Evolutionary conservation across 306 rosid species (phyloP).

Genomic region (Lablab purpureus): DNA sequence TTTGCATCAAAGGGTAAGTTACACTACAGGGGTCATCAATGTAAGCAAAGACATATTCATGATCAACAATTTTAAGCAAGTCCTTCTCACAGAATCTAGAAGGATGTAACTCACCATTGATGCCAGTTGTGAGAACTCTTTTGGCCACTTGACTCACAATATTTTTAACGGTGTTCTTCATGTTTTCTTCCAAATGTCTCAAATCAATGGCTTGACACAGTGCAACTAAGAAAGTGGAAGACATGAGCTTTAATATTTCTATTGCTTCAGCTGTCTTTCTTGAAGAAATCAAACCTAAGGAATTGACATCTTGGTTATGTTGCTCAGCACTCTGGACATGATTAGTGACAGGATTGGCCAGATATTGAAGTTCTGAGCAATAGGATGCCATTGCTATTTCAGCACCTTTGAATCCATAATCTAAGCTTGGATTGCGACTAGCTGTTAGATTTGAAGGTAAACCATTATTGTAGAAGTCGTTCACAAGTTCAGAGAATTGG

Average conservation of each 20-base stretch:
- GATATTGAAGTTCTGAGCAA: conserved; percentile 90
- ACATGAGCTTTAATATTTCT: conserved; percentile 83
- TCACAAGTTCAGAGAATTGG: conserved; percentile 94
- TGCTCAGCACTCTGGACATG: conserved; percentile 98
- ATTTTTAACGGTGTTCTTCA: conserved; percentile 68
- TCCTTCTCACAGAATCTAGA: conserved; percentile 83
- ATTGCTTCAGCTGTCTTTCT: conserved; percentile 85
- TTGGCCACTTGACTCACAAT: conserved; percentile 75
- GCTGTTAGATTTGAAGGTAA: conserved; percentile 84
- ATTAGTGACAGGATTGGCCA: conserved; percentile 90
- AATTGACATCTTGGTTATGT: conserved; percentile 95
- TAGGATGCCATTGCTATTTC: conserved; percentile 98
- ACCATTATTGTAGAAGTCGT: conserved; percentile 87
- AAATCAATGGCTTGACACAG: conserved; percentile 89
- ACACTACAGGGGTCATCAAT: conserved; percentile 82
- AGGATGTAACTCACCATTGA: conserved; percentile 84
- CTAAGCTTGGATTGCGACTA: conserved; percentile 81
- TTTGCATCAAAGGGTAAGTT: conserved; percentile 82
- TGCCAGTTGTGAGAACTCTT: conserved; percentile 63
- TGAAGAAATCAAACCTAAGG: conserved; percentile 81
- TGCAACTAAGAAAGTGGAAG: conserved; percentile 83
- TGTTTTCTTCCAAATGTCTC: conserved; percentile 83
- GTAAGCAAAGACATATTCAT: conserved; percentile 72
- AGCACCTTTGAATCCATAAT: conserved; percentile 89
- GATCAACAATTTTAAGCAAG: conserved; percentile 76